Percentiles rank a stretch among this genome's conserved stretches.
Evolutionary conservation across 1,284 basidiomycete species (phyloP).

Genomic region (Farysia itapuensis): DNA sequence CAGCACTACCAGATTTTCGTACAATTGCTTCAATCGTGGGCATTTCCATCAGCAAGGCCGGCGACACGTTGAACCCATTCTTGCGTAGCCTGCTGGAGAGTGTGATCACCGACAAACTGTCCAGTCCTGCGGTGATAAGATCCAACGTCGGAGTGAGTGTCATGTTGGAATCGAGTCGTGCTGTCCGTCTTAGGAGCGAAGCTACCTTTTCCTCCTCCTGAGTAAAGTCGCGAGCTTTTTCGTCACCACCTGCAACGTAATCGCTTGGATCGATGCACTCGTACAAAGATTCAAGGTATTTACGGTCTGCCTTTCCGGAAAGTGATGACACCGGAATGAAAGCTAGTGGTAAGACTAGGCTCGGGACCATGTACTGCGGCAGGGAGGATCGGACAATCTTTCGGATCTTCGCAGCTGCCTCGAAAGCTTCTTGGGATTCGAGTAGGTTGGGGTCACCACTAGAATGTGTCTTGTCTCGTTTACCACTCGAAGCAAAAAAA

Average conservation of each 20-base stretch:
- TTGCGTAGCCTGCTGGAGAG: constrained; percentile 37
- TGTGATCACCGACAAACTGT: constrained; percentile 49
- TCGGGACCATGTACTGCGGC: constrained; percentile 53
- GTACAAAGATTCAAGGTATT: constrained; percentile 30
- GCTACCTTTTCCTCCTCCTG: constrained; percentile 19
- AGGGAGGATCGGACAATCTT: constrained; percentile 19
- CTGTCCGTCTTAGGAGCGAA: constrained; percentile 7
- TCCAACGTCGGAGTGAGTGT: constrained; percentile 10
- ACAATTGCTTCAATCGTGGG: constrained; percentile 42
- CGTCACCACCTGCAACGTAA: constrained; percentile 1
- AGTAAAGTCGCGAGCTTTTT: constrained; percentile 8
- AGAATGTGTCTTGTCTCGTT: constrained; percentile 6
- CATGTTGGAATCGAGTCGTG: constrained; percentile 10
- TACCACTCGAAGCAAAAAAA: constrained; percentile 20
- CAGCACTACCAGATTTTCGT: background rate
- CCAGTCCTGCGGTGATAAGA: constrained; percentile 49
- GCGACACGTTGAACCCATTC: constrained; percentile 15
- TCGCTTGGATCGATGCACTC: constrained; percentile 6
- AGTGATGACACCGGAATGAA: constrained; percentile 44
- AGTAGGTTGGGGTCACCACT: background rate
- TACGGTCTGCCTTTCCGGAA: constrained; percentile 47
- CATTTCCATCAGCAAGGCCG: constrained; percentile 31
- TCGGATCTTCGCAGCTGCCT: constrained; percentile 6
- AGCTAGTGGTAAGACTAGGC: constrained; percentile 34
- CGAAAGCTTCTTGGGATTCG: constrained; percentile 4